Evolutionary conservation across 495 filamentous ascomycete species (phyloP).

Genomic region (Chaetomium tenue): DNA sequence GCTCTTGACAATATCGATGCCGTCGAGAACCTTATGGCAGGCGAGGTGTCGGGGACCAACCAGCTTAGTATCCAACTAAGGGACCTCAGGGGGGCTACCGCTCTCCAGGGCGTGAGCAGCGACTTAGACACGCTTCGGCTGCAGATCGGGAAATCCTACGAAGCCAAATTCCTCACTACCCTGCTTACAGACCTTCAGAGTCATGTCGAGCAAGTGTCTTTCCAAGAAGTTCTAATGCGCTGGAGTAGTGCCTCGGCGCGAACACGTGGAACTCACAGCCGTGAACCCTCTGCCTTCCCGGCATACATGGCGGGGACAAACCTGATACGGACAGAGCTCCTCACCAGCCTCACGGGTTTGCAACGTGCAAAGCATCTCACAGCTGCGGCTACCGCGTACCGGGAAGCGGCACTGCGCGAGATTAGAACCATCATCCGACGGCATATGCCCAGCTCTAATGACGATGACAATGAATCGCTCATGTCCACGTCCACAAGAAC

Average conservation of each 20-base stretch:
- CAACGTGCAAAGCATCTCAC: slow-evolving; percentile 73
- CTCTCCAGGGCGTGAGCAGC: slow-evolving; percentile 73
- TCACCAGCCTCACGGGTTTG: slow-evolving; percentile 69
- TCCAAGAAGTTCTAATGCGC: slow-evolving; percentile 70
- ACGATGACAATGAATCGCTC: slow-evolving; percentile 89
- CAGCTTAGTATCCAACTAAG: slow-evolving; percentile 40
- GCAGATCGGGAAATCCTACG: slow-evolving; percentile 83
- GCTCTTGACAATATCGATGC: slow-evolving; percentile 73
- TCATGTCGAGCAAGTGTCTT: slow-evolving; percentile 77
- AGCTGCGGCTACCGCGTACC: slow-evolving; percentile 77
- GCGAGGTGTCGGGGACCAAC: slow-evolving; percentile 46
- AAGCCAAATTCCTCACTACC: slow-evolving; percentile 72
- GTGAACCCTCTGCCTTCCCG: slow-evolving; percentile 65
- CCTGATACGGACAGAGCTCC: slow-evolving; percentile 63
- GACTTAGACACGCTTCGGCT: slow-evolving; percentile 72
- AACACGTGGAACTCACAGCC: slow-evolving; percentile 60
- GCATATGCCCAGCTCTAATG: slow-evolving; percentile 83
- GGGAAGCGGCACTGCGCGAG: slow-evolving; percentile 82
- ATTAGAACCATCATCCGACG: slow-evolving; percentile 82
- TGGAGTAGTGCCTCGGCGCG: slow-evolving; percentile 60
- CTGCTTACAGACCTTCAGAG: slow-evolving; percentile 74
- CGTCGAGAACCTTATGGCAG: slow-evolving; percentile 75
- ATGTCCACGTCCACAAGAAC: slow-evolving; percentile 81
- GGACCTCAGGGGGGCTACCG: slow-evolving; percentile 76
- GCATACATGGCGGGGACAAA: slow-evolving; percentile 71